Percentiles rank a stretch among this genome's conserved stretches.
phyloP scores from a whole-genome alignment of 768 basidiomycete genomes.

The Leccinum obscurum region DNA sequence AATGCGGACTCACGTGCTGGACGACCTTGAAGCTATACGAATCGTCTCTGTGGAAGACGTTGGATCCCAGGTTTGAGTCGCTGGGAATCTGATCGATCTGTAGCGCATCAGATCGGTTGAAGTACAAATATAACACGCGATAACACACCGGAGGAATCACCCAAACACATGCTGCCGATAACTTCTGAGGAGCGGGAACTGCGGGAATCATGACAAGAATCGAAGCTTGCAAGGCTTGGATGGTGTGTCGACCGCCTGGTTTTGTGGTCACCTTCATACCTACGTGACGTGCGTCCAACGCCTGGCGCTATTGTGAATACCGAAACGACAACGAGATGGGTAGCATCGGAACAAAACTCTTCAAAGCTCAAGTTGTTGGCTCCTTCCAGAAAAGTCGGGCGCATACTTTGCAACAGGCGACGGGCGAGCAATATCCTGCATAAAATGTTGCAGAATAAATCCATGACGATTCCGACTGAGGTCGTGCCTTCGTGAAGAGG shows the following conservation, averaged over 20 bases:
- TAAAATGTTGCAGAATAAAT: too few species aligned
- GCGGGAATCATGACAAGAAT: constrained; percentile 50
- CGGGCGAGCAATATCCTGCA: constrained; percentile 47
- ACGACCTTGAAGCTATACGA: constrained; percentile 94
- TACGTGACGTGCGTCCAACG: constrained; percentile 44
- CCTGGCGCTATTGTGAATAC: constrained; percentile 34
- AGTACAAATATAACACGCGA: not conserved
- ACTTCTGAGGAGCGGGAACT: constrained; percentile 46
- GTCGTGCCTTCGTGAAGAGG: too few species aligned
- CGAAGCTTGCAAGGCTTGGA: constrained; percentile 57
- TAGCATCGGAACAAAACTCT: constrained; percentile 29
- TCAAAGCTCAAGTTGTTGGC: constrained; percentile 36
- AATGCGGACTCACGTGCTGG: constrained; percentile 62
- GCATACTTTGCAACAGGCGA: constrained; percentile 47
- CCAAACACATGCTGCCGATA: constrained; percentile 49
- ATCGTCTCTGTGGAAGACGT: constrained; percentile 97
- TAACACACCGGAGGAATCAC: constrained; percentile 36
- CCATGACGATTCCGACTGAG: too few species aligned
- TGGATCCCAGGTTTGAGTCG: constrained; percentile 75
- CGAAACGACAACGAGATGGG: not conserved
- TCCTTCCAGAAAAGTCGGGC: constrained; percentile 44
- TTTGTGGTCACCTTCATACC: constrained; percentile 55
- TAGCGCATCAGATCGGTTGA: constrained; percentile 10
- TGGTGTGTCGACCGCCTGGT: constrained; percentile 57
- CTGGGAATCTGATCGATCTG: constrained; percentile 14